phyloP scores from a whole-genome alignment of 345 rosid species.

The Psidium friedrichsthalianum region DNA sequence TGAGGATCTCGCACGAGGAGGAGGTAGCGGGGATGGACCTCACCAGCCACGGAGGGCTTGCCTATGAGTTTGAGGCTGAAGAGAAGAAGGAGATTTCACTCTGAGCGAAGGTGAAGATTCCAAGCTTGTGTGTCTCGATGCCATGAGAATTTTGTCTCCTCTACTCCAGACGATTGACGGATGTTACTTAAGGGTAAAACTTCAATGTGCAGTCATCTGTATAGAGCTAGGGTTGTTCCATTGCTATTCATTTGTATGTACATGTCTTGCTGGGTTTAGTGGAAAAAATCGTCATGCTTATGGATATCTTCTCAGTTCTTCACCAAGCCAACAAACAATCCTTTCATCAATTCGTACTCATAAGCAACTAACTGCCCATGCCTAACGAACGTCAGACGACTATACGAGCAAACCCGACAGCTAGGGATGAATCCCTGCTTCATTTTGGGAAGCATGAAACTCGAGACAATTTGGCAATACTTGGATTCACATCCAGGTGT shows the following conservation, averaged over 20 bases:
- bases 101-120: neutral
- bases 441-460: neutral
- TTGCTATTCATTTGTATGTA: neutral
- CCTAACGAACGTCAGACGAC: neutral
- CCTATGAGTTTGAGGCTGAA: slow-evolving; percentile 19
- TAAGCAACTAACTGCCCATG: neutral
- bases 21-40: slow-evolving; percentile 47
- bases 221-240: neutral
- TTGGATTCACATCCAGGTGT: neutral
- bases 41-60: slow-evolving; percentile 51
- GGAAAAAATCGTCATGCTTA: neutral
- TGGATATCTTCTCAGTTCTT: neutral
- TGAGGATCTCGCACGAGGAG: slow-evolving; percentile 40
- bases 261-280: neutral
- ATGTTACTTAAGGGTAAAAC: neutral
- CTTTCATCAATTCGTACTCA: neutral
- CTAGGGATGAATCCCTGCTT: neutral
- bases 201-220: neutral
- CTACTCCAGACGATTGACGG: neutral
- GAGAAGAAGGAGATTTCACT: neutral
- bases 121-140: neutral
- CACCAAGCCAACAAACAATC: neutral
- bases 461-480: neutral
- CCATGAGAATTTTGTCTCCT: neutral
- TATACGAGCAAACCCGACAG: neutral